Base-by-base conservation (phyloP, 2,329 filamentous ascomycete genomes). In the Simplicillium sp. region DNA sequence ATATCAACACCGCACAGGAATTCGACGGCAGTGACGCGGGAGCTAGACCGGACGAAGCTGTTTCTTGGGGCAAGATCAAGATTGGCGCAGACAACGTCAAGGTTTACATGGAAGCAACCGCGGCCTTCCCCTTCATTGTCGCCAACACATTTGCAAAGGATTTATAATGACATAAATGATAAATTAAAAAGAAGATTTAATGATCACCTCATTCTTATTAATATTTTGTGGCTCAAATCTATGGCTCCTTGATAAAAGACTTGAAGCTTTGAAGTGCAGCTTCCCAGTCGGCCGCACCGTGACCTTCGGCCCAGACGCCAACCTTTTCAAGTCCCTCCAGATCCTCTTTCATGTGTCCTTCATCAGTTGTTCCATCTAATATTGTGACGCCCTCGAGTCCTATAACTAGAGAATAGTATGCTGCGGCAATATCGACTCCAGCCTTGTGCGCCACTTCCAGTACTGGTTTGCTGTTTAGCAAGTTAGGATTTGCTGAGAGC, bases 11-110 rank as follows among this genome's bases (percentile, higher is more conserved):
- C 1, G 92, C 80, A 0, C 88, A 96, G 60, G 92, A 98, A 59
- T 98, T 96, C 58, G 92, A 98, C 59, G 92, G 92, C 3, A 96
- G 88, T 53, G 92, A 98, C 65, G 90, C 92, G 0, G 92, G 92
- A 1, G 92, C 92, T 3, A 73, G 92, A 41, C 92, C 92, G 4
- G 92, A 98, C 54, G 92, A 98, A 66, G 92, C 92, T 5, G 86
- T 98, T 13, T 96, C 89, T 47, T 98, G 92, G 92, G 92, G 92
- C 3, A 98, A 98, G 71, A 96, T 98, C 62, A 96, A 94, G 63
- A 71, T 81, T 34, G 85, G 82, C 39, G 92, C 84, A 2, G 83
- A 92, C 47, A 84, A 81, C 52, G 89, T 97, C 42, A 98, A 97
- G 80, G 86, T 81, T 1, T 82, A 82, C 49, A 64, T 76, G 34